Base-by-base conservation (phyloP, 2,329 filamentous ascomycete genomes). In the Penicillium sp. region DNA sequence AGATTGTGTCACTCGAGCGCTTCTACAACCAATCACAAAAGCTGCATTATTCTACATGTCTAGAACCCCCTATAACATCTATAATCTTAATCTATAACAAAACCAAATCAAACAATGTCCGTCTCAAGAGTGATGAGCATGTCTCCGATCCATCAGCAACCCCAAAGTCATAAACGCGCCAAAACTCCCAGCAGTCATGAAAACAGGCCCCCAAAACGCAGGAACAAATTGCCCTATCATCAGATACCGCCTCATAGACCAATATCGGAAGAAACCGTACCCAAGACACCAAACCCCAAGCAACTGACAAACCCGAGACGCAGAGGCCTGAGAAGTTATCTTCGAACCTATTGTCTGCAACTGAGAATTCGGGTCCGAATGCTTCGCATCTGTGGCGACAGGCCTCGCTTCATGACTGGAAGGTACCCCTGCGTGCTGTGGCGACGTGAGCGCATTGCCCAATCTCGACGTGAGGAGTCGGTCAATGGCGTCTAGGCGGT, bases 281-380 rank as follows among this genome's bases (percentile, higher is more conserved):
- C 61, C 63, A 32, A 66, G 59, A 3, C 55, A 66, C 56, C 60
- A 65, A 8, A 61, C 47, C 27, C 62, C 63, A 15, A 66, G 60
- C 3, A 51, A 42, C 49, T 61, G 58, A 39, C 64, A 66, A 12
- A 62, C 12, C 20, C 49, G 47, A 2, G 56, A 49, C 2, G 59
- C 57, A 2, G 58, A 25, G 1, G 44, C 35, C 7, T 50, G 33
- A 3, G 43, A 20, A 20, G 28, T 5, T 15, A 37, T 20, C 15
- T 6, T 37, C 20, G 33, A 18, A 6, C 33, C 33, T 8, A 37
- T 37, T 2, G 15, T 35, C 10, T 37, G 33, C 33, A 37, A 18
- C 4, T 37, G 33, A 20, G 33, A 37, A 20, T 37, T 37, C 9
- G 33, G 33, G 4, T 10, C 33, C 3, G 33, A 12, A 3, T 37